Percentiles rank a stretch among this genome's conserved stretches.
Evolutionary conservation across 2,329 filamentous ascomycete species (phyloP).

Genomic region (Neofusicoccum parvum): DNA sequence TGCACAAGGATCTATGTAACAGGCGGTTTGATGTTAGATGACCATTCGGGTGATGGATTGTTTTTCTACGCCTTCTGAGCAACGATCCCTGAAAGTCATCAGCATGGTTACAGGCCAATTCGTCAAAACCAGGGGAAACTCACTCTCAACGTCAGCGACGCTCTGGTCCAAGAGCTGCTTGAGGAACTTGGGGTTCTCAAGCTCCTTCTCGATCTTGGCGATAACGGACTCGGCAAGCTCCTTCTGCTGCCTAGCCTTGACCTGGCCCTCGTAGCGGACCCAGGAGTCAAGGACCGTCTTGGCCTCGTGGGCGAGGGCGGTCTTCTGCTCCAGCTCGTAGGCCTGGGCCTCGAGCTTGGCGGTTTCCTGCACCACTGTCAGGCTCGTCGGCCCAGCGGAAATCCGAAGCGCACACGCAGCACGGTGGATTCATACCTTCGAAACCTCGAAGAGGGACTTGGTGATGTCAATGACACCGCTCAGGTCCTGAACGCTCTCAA

Average conservation of each 20-base stretch:
- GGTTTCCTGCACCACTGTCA: conserved; percentile 71
- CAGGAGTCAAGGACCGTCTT: conserved; percentile 96
- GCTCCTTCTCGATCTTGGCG: conserved; percentile 97
- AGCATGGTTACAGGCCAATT: background rate
- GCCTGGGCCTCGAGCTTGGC: conserved; percentile 93
- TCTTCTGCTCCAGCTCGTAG: conserved; percentile 96
- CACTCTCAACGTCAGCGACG: conserved; percentile 94
- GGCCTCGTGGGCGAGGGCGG: conserved; percentile 86
- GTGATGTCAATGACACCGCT: conserved; percentile 92
- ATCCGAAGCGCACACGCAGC: conserved; percentile 8
- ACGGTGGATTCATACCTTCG: conserved; percentile 69
- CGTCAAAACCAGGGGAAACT: conserved; percentile 35
- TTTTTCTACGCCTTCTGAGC: conserved; percentile 39
- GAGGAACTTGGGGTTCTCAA: conserved; percentile 95
- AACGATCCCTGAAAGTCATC: conserved; percentile 36
- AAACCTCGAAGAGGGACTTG: conserved; percentile 95
- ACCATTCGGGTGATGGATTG: conserved; percentile 30
- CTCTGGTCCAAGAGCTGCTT: conserved; percentile 99
- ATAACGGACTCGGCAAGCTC: conserved; percentile 93
- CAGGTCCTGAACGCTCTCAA: conserved; percentile 93
- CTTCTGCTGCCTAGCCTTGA: conserved; percentile 97
- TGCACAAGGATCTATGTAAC: conserved; percentile 45
- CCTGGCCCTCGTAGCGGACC: conserved; percentile 97
- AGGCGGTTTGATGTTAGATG: conserved; percentile 29
- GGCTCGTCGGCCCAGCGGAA: conserved; percentile 30